Evolutionary conservation across 83 land plant genomes (phyloP).

Genomic region (Picea abies): DNA sequence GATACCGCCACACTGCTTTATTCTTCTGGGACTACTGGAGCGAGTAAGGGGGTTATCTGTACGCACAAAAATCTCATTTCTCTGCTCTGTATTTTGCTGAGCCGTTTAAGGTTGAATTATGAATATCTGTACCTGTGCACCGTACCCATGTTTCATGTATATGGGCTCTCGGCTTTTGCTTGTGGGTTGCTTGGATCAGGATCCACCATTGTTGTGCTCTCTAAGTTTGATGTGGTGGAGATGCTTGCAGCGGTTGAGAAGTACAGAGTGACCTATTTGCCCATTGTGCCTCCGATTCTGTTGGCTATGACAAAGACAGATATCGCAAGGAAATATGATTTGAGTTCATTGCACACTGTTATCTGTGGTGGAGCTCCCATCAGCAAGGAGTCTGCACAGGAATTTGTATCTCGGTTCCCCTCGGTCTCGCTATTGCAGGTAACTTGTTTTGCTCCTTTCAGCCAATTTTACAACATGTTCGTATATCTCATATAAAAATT

Average conservation of each 20-base stretch:
- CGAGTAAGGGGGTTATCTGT: slow-evolving; percentile 23
- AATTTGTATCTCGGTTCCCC: slow-evolving; percentile 58
- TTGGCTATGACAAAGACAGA: slow-evolving; percentile 57
- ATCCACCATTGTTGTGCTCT: slow-evolving; percentile 60
- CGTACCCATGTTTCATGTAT: slow-evolving; percentile 89
- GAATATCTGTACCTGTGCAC: slow-evolving; percentile 46
- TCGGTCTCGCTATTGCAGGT: slow-evolving; percentile 11
- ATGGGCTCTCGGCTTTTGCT: slow-evolving; percentile 67
- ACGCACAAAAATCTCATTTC: slow-evolving; percentile 82
- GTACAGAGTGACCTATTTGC: slow-evolving; percentile 57
- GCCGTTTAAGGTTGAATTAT: slow-evolving; percentile 20
- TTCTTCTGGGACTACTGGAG: too few species aligned
- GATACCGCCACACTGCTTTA: too few species aligned
- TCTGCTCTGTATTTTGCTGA: slow-evolving; percentile 30
- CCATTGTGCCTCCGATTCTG: slow-evolving; percentile 93
- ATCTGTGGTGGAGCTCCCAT: slow-evolving; percentile 86
- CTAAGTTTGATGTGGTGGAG: slow-evolving; percentile 74
- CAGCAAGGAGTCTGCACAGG: slow-evolving; percentile 79
- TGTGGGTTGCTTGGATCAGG: slow-evolving; percentile 53
- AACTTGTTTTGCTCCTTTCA: too few species aligned
- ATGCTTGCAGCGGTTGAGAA: slow-evolving; percentile 55
- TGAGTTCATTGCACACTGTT: slow-evolving; percentile 43
- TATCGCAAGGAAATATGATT: slow-evolving; percentile 34
- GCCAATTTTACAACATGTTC: too few species aligned
- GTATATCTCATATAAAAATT: too few species aligned